Evolutionary conservation across 805 yeast species (phyloP), one percentile per base, ranked within the genome.

Genomic region (Sugiyamaella valdiviana): DNA sequence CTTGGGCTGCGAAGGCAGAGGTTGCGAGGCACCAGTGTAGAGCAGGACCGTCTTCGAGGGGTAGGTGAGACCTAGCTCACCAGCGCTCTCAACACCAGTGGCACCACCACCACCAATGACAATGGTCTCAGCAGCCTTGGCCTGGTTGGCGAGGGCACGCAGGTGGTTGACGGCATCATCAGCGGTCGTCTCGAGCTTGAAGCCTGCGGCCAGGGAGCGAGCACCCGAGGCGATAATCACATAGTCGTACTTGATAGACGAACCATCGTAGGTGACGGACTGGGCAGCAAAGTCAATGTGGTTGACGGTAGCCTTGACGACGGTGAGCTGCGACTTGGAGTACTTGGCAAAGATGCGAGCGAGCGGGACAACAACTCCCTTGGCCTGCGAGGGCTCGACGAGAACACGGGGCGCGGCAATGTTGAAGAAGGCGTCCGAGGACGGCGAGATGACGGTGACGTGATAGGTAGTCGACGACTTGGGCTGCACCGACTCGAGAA

Each of bases 71-170:
- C 66, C 73, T 42, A 77, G 61, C 48, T 77, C 80, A 24, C 72
- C 77, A 1, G 78, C 75, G 21, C 72, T 62, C 57, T 77, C 80
- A 39, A 75, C 69, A 2, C 80, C 80, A 19, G 75, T 60, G 1
- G 79, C 76, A 17, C 81, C 81, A 14, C 74, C 79, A 6, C 81
- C 81, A 46, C 75, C 69, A 9, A 72, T 63, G 4, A 75, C 69
- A n/a, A 77, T 66, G 7, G 57, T 63, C 7, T 71, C 59, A 14
- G 73, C 67, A 2, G 49, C 39, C 14, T 58, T 60, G 42, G 77
- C 66, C n/a, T 61, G 58, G 1, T 56, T 53, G 17, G 20, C 12
- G 15, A 46, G 44, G 5, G 39, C 37, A 16, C 23, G 12, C n/a
- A 56, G 10, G 15, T 38, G 37, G n/a, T 47, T 42, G 12, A 45